phyloP scores from a whole-genome alignment of 345 rosid genomes.

The Camelina laxa region DNA sequence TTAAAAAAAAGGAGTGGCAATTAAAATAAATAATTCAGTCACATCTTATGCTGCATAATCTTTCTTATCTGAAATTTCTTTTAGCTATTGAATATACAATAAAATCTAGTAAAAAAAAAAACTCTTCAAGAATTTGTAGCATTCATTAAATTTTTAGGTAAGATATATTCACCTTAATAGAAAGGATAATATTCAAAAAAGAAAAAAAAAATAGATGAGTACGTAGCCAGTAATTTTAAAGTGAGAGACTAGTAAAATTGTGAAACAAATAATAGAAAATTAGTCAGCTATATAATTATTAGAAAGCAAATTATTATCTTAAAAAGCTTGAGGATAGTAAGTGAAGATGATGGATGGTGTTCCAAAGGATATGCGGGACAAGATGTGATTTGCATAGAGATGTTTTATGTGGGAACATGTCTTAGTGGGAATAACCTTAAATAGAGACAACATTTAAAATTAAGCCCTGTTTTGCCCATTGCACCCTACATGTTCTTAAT shows the following conservation, averaged over 20 bases:
- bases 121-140: neutral
- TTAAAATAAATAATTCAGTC: neutral
- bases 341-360: slow-evolving; percentile 36
- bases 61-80: neutral
- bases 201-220: neutral
- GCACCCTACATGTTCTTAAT: slow-evolving; percentile 25
- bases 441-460: slow-evolving; percentile 38
- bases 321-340: neutral
- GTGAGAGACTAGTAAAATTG: neutral
- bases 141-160: neutral
- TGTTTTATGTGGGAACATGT: slow-evolving; percentile 47
- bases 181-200: too few relatives aligned
- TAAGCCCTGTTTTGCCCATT: slow-evolving; percentile 28
- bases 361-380: slow-evolving; percentile 38
- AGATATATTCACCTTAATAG: too few relatives aligned
- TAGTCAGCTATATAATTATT: slow-evolving; percentile 18
- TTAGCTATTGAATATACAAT: neutral
- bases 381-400: slow-evolving; percentile 41
- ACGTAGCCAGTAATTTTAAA: neutral
- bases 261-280: neutral
- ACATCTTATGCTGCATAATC: neutral
- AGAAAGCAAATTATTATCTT: neutral
- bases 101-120: neutral
- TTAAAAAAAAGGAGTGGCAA: neutral
- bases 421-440: slow-evolving; percentile 43